Evolutionary conservation across 73 alveolate species (phyloP).

Genomic region (Paramecium biaurelia): DNA sequence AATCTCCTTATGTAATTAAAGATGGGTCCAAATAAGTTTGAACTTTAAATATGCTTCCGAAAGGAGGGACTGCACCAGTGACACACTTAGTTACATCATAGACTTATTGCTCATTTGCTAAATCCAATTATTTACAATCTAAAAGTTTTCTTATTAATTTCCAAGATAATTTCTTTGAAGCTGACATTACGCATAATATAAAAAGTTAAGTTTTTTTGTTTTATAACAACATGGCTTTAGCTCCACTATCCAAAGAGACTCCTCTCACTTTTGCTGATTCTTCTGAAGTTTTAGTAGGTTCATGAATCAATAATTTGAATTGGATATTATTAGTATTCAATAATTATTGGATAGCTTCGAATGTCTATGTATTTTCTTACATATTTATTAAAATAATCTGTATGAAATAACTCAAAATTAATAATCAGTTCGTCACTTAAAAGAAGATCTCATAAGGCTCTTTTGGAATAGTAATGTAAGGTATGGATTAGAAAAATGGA

Average conservation of each 20-base stretch:
- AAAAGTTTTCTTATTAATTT: slow-evolving; percentile 86
- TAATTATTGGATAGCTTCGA: neutral
- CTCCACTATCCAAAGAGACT: slow-evolving; percentile 93
- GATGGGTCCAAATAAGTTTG: slow-evolving; percentile 86
- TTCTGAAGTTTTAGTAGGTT: slow-evolving; percentile 73
- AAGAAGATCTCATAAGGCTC: slow-evolving; percentile 26
- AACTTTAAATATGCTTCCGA: slow-evolving; percentile 89
- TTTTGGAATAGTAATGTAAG: slow-evolving; percentile 20
- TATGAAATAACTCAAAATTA: slow-evolving; percentile 19
- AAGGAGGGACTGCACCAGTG: slow-evolving; percentile 99
- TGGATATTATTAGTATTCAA: neutral
- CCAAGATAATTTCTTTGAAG: slow-evolving; percentile 80
- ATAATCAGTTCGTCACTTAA: slow-evolving; percentile 21
- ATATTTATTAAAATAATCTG: neutral
- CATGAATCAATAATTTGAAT: slow-evolving; percentile 70
- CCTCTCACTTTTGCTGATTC: slow-evolving; percentile 77
- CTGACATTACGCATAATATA: slow-evolving; percentile 93
- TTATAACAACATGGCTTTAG: slow-evolving; percentile 96
- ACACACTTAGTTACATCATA: slow-evolving; percentile 82
- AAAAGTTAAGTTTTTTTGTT: slow-evolving; percentile 75
- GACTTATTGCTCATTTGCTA: slow-evolving; percentile 94
- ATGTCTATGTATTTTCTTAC: neutral
- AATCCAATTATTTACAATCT: slow-evolving; percentile 87
- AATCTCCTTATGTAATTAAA: slow-evolving; percentile 85
- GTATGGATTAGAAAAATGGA: slow-evolving; percentile 42